Conservation (phyloP, 2,329 filamentous ascomycete genomes). For the Sphaerulina musiva region DNA sequence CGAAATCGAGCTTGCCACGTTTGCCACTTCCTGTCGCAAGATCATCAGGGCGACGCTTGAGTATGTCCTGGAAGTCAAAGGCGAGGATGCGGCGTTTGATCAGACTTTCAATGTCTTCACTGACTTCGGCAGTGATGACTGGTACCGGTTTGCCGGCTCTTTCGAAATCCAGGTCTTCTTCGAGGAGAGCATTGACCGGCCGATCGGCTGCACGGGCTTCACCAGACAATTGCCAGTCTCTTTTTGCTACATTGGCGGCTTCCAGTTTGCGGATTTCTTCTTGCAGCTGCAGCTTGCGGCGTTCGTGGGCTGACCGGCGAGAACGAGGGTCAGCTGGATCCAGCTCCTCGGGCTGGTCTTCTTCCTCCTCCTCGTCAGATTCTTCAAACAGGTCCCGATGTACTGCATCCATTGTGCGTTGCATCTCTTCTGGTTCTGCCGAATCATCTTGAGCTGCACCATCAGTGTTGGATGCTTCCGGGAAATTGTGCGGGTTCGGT, state of each 20-base stretch:
- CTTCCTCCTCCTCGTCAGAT: conserved; percentile 50
- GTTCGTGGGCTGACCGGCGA: conserved; percentile 77
- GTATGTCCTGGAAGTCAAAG: conserved; percentile 86
- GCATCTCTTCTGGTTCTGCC: conserved; percentile 57
- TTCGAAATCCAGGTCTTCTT: conserved; percentile 94
- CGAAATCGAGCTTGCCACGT: conserved; percentile 59
- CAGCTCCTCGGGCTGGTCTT: conserved; percentile 50
- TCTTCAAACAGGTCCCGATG: conserved; percentile 88
- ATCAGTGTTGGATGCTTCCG: conserved; percentile 19
- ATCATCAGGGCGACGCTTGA: conserved; percentile 71
- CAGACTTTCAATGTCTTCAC: conserved; percentile 83
- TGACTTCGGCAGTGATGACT: conserved; percentile 85
- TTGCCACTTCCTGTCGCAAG: conserved; percentile 57
- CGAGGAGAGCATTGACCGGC: conserved; percentile 83
- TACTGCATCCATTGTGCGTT: conserved; percentile 78
- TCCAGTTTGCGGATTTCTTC: conserved; percentile 91
- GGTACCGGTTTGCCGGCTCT: conserved; percentile 89
- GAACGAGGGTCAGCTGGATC: conserved; percentile 65
- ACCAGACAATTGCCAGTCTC: conserved; percentile 82
- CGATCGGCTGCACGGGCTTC: conserved; percentile 78
- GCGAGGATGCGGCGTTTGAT: conserved; percentile 90
- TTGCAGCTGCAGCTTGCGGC: conserved; percentile 73
- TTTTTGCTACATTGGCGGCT: conserved; percentile 78
- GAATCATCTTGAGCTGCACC: conserved; percentile 35
- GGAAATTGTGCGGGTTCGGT: conserved; percentile 50